phyloP scores from a whole-genome alignment of 768 basidiomycete genomes.

The Saitozyma podzolica region DNA sequence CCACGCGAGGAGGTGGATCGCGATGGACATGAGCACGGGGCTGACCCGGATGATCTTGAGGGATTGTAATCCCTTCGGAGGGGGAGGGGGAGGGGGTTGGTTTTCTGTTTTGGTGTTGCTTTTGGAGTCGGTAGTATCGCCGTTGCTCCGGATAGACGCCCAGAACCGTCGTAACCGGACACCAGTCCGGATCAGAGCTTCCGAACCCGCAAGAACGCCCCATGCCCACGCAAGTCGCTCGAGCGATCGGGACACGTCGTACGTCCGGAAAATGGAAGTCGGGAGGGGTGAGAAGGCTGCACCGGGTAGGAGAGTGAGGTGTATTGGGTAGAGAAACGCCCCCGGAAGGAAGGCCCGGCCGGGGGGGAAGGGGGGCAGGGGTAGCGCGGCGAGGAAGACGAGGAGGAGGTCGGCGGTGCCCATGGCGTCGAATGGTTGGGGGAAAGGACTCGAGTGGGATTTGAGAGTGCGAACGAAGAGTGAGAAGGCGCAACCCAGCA shows the following conservation, averaged over 20 bases:
- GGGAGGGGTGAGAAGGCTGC: slow-evolving; percentile 4
- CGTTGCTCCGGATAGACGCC: too few species aligned
- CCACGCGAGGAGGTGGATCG: slow-evolving; percentile 8
- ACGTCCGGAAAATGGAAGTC: background rate
- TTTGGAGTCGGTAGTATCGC: too few species aligned
- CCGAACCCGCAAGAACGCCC: background rate
- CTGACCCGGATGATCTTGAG: slow-evolving; percentile 1
- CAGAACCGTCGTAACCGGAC: background rate
- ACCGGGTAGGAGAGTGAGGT: background rate
- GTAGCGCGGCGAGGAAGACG: slow-evolving; percentile 7
- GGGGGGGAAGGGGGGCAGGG: background rate
- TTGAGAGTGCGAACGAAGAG: background rate
- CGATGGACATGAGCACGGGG: background rate
- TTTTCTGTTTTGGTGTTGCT: background rate
- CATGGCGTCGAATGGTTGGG: background rate
- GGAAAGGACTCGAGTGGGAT: background rate
- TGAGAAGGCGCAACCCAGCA: background rate
- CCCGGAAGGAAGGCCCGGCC: background rate
- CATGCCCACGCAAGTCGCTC: slow-evolving; percentile 4
- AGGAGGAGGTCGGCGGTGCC: background rate
- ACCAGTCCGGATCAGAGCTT: background rate
- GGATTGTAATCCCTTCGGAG: background rate
- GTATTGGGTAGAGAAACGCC: slow-evolving; percentile 1
- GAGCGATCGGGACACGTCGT: slow-evolving; percentile 1
- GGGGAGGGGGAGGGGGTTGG: background rate